A percentile compares a stretch with the other conserved stretches of the same genome.
Conservation (phyloP, 148 eudicot species). For the Rhododendron simsii region DNA sequence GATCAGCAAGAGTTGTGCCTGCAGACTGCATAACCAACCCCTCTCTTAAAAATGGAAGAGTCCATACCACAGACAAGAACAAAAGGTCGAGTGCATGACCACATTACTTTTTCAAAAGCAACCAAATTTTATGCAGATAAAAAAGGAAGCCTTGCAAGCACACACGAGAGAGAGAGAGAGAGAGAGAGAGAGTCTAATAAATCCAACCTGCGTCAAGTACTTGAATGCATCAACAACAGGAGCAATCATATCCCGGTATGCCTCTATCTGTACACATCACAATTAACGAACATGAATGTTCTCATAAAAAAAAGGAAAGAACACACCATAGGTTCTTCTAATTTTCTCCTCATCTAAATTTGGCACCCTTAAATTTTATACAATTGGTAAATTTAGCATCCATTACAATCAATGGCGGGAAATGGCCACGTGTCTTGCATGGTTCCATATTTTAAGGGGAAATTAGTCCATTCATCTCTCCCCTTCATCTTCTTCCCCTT, state of each 20-base stretch:
- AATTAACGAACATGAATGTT: constrained; percentile 9
- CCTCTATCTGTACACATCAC: constrained; percentile 70
- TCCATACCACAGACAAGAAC: neutral
- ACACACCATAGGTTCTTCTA: neutral
- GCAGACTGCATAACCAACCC: neutral
- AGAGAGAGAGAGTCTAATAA: constrained; percentile 1
- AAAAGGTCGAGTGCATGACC: neutral
- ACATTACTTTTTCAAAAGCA: neutral
- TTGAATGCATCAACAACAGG: constrained; percentile 99
- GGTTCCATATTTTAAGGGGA: neutral
- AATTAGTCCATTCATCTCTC: neutral
- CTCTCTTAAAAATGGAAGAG: neutral
- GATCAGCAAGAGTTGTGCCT: neutral
- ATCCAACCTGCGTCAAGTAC: constrained; percentile 90
- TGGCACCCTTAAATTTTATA: neutral
- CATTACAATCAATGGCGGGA: neutral
- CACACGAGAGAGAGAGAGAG: neutral
- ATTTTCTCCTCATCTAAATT: neutral
- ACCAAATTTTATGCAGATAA: neutral
- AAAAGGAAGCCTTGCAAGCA: neutral
- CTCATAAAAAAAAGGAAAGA: neutral
- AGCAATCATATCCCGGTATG: constrained; percentile 96
- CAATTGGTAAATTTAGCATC: neutral
- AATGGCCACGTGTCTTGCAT: neutral
- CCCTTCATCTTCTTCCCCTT: neutral